phyloP scores from a whole-genome alignment of 2,329 filamentous ascomycete species.

The Onygena corvina region DNA sequence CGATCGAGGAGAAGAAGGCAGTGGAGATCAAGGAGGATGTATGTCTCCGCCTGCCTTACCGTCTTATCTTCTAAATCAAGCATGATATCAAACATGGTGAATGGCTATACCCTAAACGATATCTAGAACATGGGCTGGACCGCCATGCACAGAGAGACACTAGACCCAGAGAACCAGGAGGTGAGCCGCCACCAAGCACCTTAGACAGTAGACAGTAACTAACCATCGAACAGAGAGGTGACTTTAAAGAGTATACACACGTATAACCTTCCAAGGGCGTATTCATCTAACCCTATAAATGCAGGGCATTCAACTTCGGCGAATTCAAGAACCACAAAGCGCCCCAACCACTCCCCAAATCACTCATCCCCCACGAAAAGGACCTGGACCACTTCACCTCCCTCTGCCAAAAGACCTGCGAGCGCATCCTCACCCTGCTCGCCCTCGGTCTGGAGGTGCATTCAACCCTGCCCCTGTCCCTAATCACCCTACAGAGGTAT shows the following conservation, averaged over 20 bases:
- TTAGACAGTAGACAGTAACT: slow-evolving; percentile 7
- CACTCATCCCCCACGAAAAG: slow-evolving; percentile 48
- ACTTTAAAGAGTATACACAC: slow-evolving; percentile 66
- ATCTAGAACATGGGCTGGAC: slow-evolving; percentile 78
- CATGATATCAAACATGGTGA: too few species aligned
- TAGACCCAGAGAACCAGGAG: slow-evolving; percentile 73
- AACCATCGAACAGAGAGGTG: slow-evolving; percentile 48
- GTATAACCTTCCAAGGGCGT: background rate
- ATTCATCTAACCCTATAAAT: slow-evolving; percentile 1
- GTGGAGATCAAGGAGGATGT: slow-evolving; percentile 60
- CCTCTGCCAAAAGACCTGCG: slow-evolving; percentile 61
- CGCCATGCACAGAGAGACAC: slow-evolving; percentile 72
- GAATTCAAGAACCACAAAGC: slow-evolving; percentile 58
- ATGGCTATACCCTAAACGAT: background rate
- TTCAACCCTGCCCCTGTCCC: slow-evolving; percentile 10
- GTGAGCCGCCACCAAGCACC: slow-evolving; percentile 35
- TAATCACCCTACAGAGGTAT: slow-evolving; percentile 8
- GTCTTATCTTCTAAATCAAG: background rate
- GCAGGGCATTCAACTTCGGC: slow-evolving; percentile 86
- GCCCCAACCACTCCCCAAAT: slow-evolving; percentile 62
- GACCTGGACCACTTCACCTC: slow-evolving; percentile 55
- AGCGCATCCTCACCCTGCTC: slow-evolving; percentile 61
- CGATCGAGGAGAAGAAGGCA: slow-evolving; percentile 57
- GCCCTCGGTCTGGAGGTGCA: slow-evolving; percentile 59
- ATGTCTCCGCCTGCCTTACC: slow-evolving; percentile 13